Conservation (phyloP, 345 rosid species). For the Populus tremula region DNA sequence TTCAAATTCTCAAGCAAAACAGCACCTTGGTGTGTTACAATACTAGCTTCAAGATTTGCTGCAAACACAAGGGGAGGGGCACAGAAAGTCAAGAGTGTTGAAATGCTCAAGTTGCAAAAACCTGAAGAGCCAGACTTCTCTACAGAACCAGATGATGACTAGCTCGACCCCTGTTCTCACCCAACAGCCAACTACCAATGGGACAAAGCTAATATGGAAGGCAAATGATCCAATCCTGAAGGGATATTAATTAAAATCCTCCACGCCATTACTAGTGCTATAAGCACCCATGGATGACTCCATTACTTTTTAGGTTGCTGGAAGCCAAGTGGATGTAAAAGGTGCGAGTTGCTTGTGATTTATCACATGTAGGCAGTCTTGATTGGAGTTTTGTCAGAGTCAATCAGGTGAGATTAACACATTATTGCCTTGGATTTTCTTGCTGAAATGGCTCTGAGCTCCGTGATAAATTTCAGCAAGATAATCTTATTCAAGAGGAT, state of each 20-base stretch:
- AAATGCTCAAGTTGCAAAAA: constrained; percentile 53
- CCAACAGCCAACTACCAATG: background rate
- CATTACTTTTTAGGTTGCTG: background rate
- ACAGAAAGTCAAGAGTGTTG: constrained; percentile 50
- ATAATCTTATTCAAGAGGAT: background rate
- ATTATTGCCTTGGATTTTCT: background rate
- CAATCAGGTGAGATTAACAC: background rate
- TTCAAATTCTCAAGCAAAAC: constrained; percentile 27
- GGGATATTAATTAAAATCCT: background rate
- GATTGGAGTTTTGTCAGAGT: background rate
- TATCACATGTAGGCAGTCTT: background rate
- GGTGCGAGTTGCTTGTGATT: background rate
- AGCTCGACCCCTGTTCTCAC: background rate
- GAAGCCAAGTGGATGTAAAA: background rate
- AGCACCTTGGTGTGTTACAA: constrained; percentile 53
- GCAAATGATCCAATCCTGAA: background rate
- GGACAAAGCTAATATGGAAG: background rate
- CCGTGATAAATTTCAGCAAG: background rate
- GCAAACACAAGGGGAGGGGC: constrained; percentile 66
- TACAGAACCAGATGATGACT: constrained; percentile 46
- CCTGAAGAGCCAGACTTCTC: constrained; percentile 91
- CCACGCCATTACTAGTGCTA: background rate
- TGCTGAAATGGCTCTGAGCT: background rate
- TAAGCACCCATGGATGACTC: background rate
- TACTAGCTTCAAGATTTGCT: constrained; percentile 68